Percentiles rank a stretch among this genome's conserved stretches.
These are phyloP conservation scores for Pyropia haitanensis DNA, from an alignment of 23 red algal genomes.

Conservation along the genomic window DNA sequence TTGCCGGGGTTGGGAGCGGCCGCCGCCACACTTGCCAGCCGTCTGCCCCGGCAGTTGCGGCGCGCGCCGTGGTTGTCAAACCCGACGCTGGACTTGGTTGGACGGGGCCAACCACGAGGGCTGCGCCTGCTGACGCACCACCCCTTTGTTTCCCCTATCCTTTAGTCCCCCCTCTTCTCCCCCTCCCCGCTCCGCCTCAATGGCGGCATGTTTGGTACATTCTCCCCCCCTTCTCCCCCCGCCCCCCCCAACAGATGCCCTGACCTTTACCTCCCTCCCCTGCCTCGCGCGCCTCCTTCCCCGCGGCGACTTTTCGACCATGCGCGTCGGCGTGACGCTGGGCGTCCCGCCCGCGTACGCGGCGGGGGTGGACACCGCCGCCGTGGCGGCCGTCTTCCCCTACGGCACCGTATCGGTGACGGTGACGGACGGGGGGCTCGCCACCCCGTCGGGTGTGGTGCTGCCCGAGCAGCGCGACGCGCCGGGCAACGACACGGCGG, in stretches of 20 bases:
- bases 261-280: slow-evolving; percentile 55
- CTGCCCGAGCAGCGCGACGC: slow-evolving; percentile 56
- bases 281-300: slow-evolving; percentile 36
- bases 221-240: background rate
- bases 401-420: slow-evolving; percentile 33
- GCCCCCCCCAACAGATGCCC: slow-evolving; percentile 18
- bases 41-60: no score
- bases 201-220: no score
- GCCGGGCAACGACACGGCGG: slow-evolving; percentile 21
- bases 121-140: no score
- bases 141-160: no score
- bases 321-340: slow-evolving; percentile 36
- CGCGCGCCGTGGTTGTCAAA: no score
- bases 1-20: no score
- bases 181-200: no score
- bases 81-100: no score
- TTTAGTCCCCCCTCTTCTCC: no score
- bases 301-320: slow-evolving; percentile 37
- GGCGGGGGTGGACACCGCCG: slow-evolving; percentile 16
- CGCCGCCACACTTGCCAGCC: no score
- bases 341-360: slow-evolving; percentile 37
- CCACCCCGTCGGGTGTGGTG: slow-evolving; percentile 23
- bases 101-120: no score
- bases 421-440: slow-evolving; percentile 38
- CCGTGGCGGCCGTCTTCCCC: slow-evolving; percentile 27